phyloP scores from a whole-genome alignment of 2,329 filamentous ascomycete species.

The Sarocladium brachiariae region DNA sequence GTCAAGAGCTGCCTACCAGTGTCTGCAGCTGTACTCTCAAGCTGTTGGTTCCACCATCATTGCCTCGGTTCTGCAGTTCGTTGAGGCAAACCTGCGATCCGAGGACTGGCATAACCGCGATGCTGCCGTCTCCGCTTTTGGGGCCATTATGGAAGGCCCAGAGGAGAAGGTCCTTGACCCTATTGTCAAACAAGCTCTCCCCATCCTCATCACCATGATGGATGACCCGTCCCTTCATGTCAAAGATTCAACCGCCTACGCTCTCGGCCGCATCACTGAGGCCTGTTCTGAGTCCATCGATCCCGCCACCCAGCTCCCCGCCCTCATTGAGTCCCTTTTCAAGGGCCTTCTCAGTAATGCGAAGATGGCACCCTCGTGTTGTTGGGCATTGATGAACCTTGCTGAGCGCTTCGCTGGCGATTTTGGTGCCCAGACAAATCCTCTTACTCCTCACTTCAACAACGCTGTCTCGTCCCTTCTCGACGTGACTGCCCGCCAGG shows the following conservation, averaged over 20 bases:
- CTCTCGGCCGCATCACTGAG: slow-evolving; percentile 92
- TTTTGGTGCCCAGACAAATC: slow-evolving; percentile 67
- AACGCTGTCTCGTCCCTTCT: slow-evolving; percentile 82
- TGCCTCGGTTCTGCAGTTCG: slow-evolving; percentile 78
- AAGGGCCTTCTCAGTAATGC: slow-evolving; percentile 81
- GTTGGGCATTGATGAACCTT: slow-evolving; percentile 98
- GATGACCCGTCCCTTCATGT: slow-evolving; percentile 84
- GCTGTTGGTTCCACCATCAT: slow-evolving; percentile 82
- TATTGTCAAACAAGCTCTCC: slow-evolving; percentile 90
- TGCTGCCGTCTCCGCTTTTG: slow-evolving; percentile 93
- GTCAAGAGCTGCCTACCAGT: slow-evolving; percentile 91
- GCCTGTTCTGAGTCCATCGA: slow-evolving; percentile 89
- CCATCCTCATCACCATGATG: slow-evolving; percentile 87
- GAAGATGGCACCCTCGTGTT: slow-evolving; percentile 97
- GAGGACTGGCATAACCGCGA: slow-evolving; percentile 95
- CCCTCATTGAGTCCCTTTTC: slow-evolving; percentile 83
- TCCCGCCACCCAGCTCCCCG: slow-evolving; percentile 71
- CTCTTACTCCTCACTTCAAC: slow-evolving; percentile 87
- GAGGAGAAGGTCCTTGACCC: slow-evolving; percentile 88
- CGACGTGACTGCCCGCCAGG: slow-evolving; percentile 72
- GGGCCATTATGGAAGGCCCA: slow-evolving; percentile 97
- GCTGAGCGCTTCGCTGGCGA: slow-evolving; percentile 93
- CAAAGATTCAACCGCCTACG: slow-evolving; percentile 92
- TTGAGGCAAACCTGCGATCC: slow-evolving; percentile 80
- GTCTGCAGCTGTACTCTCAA: slow-evolving; percentile 89